A percentile compares a stretch with the other conserved stretches of the same genome.
Conservation (phyloP, 208 protist species). For the Vickermania ingenoplastis region DNA sequence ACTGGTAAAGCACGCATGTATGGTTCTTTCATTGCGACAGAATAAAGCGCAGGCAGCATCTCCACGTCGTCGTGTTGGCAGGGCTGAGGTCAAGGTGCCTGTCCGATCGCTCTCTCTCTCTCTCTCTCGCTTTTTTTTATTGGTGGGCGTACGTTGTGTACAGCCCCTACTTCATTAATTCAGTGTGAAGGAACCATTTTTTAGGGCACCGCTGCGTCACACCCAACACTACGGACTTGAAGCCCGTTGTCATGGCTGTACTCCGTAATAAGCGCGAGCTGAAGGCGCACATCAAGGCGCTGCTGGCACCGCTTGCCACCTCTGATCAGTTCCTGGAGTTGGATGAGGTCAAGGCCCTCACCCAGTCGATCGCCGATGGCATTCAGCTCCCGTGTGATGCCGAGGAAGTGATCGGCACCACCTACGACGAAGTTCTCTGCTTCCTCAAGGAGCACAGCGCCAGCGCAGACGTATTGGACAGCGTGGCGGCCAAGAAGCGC, state of each 20-base stretch:
- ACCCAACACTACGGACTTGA: too few species aligned
- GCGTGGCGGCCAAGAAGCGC: background rate
- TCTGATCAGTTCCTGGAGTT: background rate
- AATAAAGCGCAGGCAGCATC: too few species aligned
- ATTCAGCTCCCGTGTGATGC: background rate
- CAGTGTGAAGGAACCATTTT: too few species aligned
- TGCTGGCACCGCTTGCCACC: background rate
- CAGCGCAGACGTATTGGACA: background rate
- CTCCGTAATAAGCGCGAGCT: background rate
- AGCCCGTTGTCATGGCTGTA: background rate
- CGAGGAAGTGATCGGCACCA: background rate
- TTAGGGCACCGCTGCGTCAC: too few species aligned
- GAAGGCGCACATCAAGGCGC: background rate
- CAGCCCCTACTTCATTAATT: too few species aligned
- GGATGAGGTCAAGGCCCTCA: background rate
- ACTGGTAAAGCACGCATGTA: too few species aligned
- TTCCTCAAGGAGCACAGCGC: background rate
- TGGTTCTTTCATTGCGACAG: too few species aligned
- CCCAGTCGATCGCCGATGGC: background rate
- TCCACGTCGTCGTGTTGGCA: too few species aligned
- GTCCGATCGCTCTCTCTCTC: too few species aligned
- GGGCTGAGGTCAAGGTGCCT: too few species aligned
- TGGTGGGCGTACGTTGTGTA: background rate
- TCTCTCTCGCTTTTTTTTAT: background rate
- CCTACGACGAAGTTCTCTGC: background rate